phyloP scores from a whole-genome alignment of 1,284 basidiomycete genomes.

The Ganoderma resinaceum region DNA sequence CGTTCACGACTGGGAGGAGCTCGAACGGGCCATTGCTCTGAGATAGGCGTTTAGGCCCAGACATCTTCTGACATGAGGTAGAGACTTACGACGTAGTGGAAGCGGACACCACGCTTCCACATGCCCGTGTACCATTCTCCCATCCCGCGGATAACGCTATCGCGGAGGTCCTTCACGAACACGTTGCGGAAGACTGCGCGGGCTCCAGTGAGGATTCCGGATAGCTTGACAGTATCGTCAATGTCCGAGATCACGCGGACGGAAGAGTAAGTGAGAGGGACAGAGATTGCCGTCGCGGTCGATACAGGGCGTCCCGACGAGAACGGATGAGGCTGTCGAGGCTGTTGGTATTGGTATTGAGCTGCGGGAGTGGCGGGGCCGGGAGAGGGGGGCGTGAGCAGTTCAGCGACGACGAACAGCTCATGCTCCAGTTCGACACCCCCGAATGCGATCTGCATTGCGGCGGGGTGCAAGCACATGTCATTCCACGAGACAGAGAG shows the following conservation, averaged over 20 bases:
- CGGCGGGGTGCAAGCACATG: slow-evolving; percentile 66
- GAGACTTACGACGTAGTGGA: slow-evolving; percentile 84
- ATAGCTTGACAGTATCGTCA: slow-evolving; percentile 92
- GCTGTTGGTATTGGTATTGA: slow-evolving; percentile 30
- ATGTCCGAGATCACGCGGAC: slow-evolving; percentile 91
- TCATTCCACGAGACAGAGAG: slow-evolving; percentile 73
- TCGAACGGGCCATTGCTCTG: slow-evolving; percentile 92
- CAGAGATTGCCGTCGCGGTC: slow-evolving; percentile 43
- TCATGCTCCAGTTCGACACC: slow-evolving; percentile 59
- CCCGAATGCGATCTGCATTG: slow-evolving; percentile 64
- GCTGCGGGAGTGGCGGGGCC: slow-evolving; percentile 34
- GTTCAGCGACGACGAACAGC: slow-evolving; percentile 60
- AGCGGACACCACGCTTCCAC: slow-evolving; percentile 73
- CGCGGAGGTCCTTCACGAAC: slow-evolving; percentile 78
- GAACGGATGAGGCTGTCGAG: slow-evolving; percentile 27
- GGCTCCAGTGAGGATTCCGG: slow-evolving; percentile 76
- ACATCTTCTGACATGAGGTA: background rate
- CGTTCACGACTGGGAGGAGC: slow-evolving; percentile 79
- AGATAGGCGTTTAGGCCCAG: background rate
- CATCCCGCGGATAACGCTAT: slow-evolving; percentile 87
- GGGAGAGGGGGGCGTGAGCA: slow-evolving; percentile 48
- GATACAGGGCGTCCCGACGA: slow-evolving; percentile 21
- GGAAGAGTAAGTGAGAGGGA: slow-evolving; percentile 62
- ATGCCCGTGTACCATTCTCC: slow-evolving; percentile 80
- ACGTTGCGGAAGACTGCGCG: slow-evolving; percentile 81